Base-by-base conservation (phyloP, 306 rosid genomes). In the Cucurbita maxima region DNA sequence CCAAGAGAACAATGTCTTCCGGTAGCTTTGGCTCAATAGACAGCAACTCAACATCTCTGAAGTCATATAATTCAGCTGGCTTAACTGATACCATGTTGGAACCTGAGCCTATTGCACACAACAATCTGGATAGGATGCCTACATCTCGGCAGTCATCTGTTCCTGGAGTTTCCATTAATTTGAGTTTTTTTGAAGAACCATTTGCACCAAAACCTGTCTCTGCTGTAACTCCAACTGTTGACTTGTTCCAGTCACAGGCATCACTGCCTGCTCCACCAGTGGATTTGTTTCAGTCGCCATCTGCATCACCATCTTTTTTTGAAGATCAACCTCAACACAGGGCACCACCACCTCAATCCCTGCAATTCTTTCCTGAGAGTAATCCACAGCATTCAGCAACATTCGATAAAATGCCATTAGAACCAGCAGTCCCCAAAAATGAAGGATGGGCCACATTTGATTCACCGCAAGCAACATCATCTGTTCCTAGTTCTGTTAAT, bases 381-480 rank as follows among this genome's bases (percentile, higher is more conserved):
- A 60, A 80, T 80, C 84, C 76, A 76, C 88, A 67, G 76, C 83
- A 75, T 19, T 81, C 85, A 64, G 36, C 79, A 75, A 70, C 80
- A 71, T 76, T 72, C 38, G 78, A 79, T 76, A 82, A 79, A 36
- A 83, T 71, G 77, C 34, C 81, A 41, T 78, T 78, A 15, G 82
- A 83, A 53, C 71, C 74, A 51, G 78, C 83, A 78, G 73, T 73
- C 61, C 87, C 88, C 36, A 79, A 70, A 79, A 88, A 80, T 83
- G 90, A 82, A 81, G 92, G 92, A 37, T 90, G 96, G 96, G 96
- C 96, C 54, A 86, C 94, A 25, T 90, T 90, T 80, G 92, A 90
- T 74, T 51, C 66, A 3, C 94, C 92, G 60, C 86, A 78, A 68
- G 58, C 69, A 50, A 25, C 83, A 34, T 20, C 78, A 75, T 77